Evolutionary conservation across 2,329 filamentous ascomycete species (phyloP), one percentile per base, ranked within the genome.

Genomic region (Myrmaecium sp.): DNA sequence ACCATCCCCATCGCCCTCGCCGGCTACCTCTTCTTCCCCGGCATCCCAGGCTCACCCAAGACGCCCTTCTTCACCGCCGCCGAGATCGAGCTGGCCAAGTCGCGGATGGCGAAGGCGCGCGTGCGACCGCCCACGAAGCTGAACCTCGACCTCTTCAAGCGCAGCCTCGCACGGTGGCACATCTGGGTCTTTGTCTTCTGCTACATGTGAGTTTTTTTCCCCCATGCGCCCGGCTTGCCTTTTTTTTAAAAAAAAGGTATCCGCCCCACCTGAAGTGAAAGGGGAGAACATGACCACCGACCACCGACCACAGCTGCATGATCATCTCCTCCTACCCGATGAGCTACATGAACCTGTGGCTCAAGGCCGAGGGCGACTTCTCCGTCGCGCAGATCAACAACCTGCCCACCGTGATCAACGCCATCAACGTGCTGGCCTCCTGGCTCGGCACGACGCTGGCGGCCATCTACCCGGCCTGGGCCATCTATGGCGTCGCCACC

Each of bases 1-100:
- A 65, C 61, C 2, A 49, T 70, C 3, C 66, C 65, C 0, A 58
- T 70, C 9, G 62, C 62, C 2, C 30, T 69, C 2, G 55, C 62
- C 4, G 65, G 66, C 1, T 70, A 58, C 37, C 41, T 67, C 5
- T 54, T 66, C 36, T 65, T 66, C 32, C 62, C 62, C 0, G 61
- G 64, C 14, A 50, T 61, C 1, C 62, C 63, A 0, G 52, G 54
- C 9, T 62, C 55, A 8, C 62, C 57, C 5, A 55, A 51, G 9
- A 63, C 62, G 1, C 55, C 52, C 37, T 69, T 66, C 44, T 46
- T 65, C 10, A 57, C 44, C 5, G 38, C 46, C 4, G 39, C 35
- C 4, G 40, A 52, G 27, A 45, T 50, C 25, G 35, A 37, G 14
- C 29, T 51, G 1, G 48, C 48, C 4, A 38, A 33, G 25, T 41